Percentiles rank a stretch among this genome's conserved stretches.
Conservation (phyloP, 257 asterid species). For the Forsythia viridissima region DNA sequence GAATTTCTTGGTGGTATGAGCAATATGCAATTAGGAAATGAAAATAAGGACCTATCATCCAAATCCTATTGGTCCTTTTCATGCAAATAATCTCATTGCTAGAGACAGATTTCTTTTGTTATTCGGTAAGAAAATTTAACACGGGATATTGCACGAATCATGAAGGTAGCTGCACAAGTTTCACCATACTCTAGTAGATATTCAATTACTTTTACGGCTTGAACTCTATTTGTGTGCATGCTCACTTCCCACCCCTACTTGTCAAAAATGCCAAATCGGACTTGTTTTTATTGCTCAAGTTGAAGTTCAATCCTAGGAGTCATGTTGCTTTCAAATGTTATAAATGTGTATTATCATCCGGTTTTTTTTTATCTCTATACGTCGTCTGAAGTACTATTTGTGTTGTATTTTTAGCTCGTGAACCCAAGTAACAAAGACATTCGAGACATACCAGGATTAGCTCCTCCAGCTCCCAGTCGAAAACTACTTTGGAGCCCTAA, state of each 20-base stretch:
- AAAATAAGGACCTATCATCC: no score
- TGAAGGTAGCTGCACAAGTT: neutral
- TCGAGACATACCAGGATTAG: conserved; percentile 89
- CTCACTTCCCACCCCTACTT: neutral
- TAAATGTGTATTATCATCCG: neutral
- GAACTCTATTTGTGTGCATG: neutral
- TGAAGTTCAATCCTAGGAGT: neutral
- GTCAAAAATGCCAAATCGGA: neutral
- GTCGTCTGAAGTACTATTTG: conserved; percentile 9
- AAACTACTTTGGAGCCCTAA: conserved; percentile 63
- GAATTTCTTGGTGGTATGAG: no score
- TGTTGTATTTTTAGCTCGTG: conserved; percentile 62
- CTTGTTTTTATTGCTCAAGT: neutral
- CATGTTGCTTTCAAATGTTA: neutral
- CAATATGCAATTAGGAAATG: no score
- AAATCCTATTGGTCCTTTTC: no score
- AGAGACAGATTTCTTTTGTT: neutral
- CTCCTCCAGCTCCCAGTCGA: conserved; percentile 91
- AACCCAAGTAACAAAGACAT: conserved; percentile 82
- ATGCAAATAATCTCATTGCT: no score
- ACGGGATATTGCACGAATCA: neutral
- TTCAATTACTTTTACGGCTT: neutral
- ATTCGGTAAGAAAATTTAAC: neutral
- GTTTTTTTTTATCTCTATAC: neutral
- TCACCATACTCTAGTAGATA: neutral